These are phyloP conservation scores for Wickerhamiella siamensis DNA, from an alignment of 805 yeast genomes.

Conservation along the genomic window DNA sequence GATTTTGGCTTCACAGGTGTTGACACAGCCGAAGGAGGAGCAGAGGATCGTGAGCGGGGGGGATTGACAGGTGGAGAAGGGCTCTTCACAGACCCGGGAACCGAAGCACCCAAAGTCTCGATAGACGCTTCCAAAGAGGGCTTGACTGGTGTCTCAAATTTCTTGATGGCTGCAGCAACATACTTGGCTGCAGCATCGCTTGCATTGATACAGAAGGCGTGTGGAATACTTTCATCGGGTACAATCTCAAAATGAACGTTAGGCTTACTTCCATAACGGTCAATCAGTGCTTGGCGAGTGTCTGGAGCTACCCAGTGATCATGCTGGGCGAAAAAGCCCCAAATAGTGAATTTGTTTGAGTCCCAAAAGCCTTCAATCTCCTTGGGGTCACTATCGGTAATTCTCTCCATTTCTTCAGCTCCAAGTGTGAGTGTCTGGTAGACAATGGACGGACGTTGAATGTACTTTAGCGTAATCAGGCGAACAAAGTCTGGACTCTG, in stretches of 20 bases:
- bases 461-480: conserved; percentile 21
- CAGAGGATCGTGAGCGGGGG: no score
- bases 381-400: conserved; percentile 27
- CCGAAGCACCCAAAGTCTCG: no score
- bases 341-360: conserved; percentile 29
- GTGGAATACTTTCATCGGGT: not conserved
- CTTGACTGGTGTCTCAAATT: not conserved
- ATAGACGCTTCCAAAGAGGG: not conserved
- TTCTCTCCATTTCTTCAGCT: conserved; percentile 41
- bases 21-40: no score
- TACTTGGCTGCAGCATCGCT: not conserved
- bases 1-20: no score
- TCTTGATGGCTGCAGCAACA: not conserved
- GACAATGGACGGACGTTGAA: conserved; percentile 32
- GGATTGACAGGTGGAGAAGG: no score
- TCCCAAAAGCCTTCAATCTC: conserved; percentile 34
- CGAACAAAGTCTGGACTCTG: conserved; percentile 5
- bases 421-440: conserved; percentile 45
- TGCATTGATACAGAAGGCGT: not conserved
- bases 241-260: not conserved
- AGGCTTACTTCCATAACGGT: conserved; percentile 3
- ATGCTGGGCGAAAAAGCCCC: conserved; percentile 42
- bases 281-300: conserved; percentile 33
- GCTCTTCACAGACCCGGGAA: no score
- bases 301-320: conserved; percentile 54